Evolutionary conservation across 441 rosid species (phyloP), one percentile per base, ranked within the genome.

Genomic region (Erysimum pusillum): DNA sequence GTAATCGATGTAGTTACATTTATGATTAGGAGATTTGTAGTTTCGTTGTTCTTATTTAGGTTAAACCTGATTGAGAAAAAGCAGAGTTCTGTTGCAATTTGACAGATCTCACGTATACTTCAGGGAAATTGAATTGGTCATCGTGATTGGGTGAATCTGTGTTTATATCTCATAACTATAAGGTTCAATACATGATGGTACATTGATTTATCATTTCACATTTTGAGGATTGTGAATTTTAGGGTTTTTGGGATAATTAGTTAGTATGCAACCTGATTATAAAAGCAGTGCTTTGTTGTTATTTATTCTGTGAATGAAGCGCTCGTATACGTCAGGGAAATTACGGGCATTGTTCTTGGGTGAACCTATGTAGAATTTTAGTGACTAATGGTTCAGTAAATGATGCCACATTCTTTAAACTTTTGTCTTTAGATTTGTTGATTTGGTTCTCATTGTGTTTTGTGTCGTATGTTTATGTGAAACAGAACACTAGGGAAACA

Each of bases 401-500:
- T 39, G 72, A 74, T 79, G 82, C 63, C 71, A 68, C 78, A 79
- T 68, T 72, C 4, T 11, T 2, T 9, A 2, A 8, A 56, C 36
- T 56, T n/a, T 28, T 10, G 6, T n/a, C 0, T 14, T n/a, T 7
- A 2, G 1, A 14, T 34, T 2, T 31, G 20, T 56, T 41, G 53
- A 2, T 39, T 22, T 63, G 46, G 64, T 39, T 59, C 70, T 62
- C 4, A 67, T 59, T 28, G 0, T 46, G 62, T 39, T 25, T 41
- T 58, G 36, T 14, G 42, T 59, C 22, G 0, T 11, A 0, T 39
- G 18, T 6, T 25, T 22, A 4, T 7, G 1, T 22, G 57, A 49
- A 61, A 64, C 67, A 96, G 99, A 96, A 96, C 86, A 91, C 98
- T 0, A 89, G 98, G 60, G 99, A 96, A 73, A 91, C 99, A 14